phyloP scores from a whole-genome alignment of 2,329 filamentous ascomycete genomes.

The Canariomyces notabilis region DNA sequence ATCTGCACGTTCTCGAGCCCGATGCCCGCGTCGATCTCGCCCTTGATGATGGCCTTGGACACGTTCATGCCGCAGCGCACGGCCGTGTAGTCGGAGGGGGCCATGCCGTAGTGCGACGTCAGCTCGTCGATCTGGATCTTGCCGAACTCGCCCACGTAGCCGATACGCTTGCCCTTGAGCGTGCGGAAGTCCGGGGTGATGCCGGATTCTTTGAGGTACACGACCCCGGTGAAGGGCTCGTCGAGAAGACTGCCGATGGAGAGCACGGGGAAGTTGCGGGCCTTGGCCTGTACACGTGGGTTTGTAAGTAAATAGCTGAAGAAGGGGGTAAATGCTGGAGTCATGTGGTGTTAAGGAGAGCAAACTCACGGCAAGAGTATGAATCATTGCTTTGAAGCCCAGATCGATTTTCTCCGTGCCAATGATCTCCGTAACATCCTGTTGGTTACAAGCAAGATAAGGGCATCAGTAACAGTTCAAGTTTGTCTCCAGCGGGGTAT shows the following conservation, averaged over 20 bases:
- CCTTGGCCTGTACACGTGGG: constrained; percentile 59
- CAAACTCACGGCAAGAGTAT: constrained; percentile 60
- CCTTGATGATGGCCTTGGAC: constrained; percentile 67
- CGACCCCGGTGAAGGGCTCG: constrained; percentile 73
- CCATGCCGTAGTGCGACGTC: constrained; percentile 72
- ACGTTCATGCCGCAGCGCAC: constrained; percentile 80
- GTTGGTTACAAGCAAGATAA: constrained; percentile 9
- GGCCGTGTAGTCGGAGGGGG: constrained; percentile 66
- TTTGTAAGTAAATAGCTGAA: too few relatives aligned
- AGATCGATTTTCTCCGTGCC: constrained; percentile 71
- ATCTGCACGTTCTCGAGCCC: constrained; percentile 79
- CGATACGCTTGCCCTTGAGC: constrained; percentile 70
- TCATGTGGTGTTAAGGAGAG: neutral
- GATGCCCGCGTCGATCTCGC: constrained; percentile 65
- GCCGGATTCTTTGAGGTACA: constrained; percentile 69
- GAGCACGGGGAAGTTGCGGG: constrained; percentile 65
- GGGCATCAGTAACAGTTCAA: neutral
- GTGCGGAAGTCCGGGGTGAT: constrained; percentile 72
- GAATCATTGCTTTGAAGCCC: constrained; percentile 81
- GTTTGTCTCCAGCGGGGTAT: too few relatives aligned
- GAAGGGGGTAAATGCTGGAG: too few relatives aligned
- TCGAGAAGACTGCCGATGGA: constrained; percentile 72
- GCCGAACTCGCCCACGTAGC: constrained; percentile 76
- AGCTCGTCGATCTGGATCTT: constrained; percentile 82
- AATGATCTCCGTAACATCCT: constrained; percentile 79